These are phyloP conservation scores for Extremus antarcticus DNA, from an alignment of 495 filamentous ascomycete species.

Conservation along the genomic window DNA sequence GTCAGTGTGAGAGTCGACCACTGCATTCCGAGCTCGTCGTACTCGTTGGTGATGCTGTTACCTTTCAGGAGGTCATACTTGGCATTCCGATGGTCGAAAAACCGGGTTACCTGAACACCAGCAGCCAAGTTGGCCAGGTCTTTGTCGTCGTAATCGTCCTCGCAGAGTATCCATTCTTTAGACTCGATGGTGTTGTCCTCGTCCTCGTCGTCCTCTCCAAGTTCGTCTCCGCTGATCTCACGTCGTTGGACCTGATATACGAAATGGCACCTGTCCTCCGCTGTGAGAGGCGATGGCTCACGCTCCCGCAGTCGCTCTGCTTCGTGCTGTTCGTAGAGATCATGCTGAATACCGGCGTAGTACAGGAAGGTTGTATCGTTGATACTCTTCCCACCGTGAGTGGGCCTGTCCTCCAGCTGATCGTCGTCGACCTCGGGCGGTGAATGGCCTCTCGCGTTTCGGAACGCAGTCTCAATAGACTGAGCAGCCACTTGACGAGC, in stretches of 20 bases:
- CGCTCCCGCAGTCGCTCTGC: not conserved
- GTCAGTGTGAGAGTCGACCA: not conserved
- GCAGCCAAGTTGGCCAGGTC: not conserved
- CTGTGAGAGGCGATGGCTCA: constrained; percentile 1
- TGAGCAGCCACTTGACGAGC: not conserved
- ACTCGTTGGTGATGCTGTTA: not conserved
- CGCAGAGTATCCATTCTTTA: constrained; percentile 1
- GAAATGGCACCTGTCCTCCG: constrained; percentile 3
- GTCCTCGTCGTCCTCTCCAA: not conserved
- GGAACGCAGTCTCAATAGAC: too few species aligned
- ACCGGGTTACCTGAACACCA: not conserved
- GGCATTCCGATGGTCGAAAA: not conserved
- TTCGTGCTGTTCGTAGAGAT: not conserved
- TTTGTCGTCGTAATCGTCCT: not conserved
- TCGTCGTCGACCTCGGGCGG: too few species aligned
- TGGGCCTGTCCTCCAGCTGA: too few species aligned
- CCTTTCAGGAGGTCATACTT: not conserved
- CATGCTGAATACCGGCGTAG: not conserved
- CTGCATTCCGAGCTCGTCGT: not conserved
- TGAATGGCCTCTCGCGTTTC: too few species aligned
- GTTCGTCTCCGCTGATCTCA: constrained; percentile 1
- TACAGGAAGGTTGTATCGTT: not conserved
- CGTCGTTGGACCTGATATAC: constrained; percentile 9
- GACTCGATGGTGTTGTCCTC: not conserved
- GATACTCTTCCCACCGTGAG: constrained; percentile 1